Base-by-base conservation (phyloP, 495 filamentous ascomycete species). In the Penicillium salamii region DNA sequence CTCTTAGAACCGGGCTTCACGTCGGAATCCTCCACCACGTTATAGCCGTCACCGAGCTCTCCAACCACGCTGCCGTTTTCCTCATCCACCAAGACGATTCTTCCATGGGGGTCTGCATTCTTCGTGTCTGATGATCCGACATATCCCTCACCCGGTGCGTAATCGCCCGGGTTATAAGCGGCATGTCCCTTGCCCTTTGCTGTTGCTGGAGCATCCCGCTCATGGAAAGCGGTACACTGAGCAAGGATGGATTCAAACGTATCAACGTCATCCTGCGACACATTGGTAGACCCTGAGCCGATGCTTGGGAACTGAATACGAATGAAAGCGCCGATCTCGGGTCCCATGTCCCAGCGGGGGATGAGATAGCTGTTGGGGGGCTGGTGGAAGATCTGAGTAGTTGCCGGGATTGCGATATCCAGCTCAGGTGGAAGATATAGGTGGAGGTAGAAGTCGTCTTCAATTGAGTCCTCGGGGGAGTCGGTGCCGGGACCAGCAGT, bases 241-340 rank as follows among this genome's bases (percentile, higher is more conserved):
- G 91, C 91, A 32, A 97, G 77, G 46, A 97, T 97, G 3, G 91
- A 96, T 74, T 97, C 91, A 60, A 97, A 97, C 0, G 91, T 97
- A 65, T 97, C 91, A 20, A 96, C 77, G 66, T 97, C 91, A 59
- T 97, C 91, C 68, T 97, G 91, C 3, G 86, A 81, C 20, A 85
- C 83, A 45, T 80, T 81, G 28, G 78, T 75, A 0, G 76, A 67
- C 1, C 78, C 78, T 41, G 74, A 77, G 9, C 89, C 88, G 8
- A 89, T 75, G 4, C 77, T 62, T 2, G 91, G 91, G 52, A 97
- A 95, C 63, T 95, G 86, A 55, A 97, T 89, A 24, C 88, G 78
- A 23, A 91, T 95, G 59, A 97, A 97, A 7, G 90, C 89, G 49
- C 89, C 90, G 52, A 81, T 85, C 19, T 92, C 89, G 3, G 86